A percentile compares a stretch with the other conserved stretches of the same genome.
Conservation (phyloP, 2,329 filamentous ascomycete species). For the Ceratocystis papillata region DNA sequence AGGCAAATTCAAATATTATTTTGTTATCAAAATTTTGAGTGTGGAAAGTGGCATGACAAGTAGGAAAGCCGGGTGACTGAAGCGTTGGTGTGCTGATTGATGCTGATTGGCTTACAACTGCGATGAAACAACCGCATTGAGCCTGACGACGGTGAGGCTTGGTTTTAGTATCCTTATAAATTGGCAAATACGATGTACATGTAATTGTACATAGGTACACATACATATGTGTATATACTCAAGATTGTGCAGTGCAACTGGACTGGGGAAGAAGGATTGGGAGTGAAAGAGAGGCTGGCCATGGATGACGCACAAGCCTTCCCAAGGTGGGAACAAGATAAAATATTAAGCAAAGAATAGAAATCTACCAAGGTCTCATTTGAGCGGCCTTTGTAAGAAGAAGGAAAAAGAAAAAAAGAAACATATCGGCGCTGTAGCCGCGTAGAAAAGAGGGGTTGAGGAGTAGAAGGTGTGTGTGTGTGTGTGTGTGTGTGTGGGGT, state of each 20-base stretch:
- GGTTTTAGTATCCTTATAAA: background rate
- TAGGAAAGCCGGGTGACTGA: background rate
- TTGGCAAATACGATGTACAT: background rate
- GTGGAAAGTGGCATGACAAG: background rate
- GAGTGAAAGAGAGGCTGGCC: background rate
- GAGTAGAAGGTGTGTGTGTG: too few relatives aligned
- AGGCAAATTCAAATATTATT: background rate
- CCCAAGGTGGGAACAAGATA: too few relatives aligned
- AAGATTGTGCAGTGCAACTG: background rate
- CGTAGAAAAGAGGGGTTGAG: background rate
- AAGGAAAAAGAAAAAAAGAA: background rate
- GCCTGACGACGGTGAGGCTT: background rate
- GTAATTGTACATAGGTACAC: slow-evolving; percentile 6
- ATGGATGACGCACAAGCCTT: too few relatives aligned
- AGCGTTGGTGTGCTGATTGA: background rate
- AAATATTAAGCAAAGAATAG: too few relatives aligned
- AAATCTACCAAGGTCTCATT: background rate
- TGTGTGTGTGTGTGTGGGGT: background rate
- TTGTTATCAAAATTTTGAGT: background rate
- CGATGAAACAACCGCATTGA: background rate
- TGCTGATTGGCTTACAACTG: background rate
- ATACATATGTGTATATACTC: background rate
- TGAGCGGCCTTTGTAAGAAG: background rate
- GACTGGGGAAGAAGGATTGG: background rate
- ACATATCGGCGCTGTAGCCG: background rate